Evolutionary conservation across 202 grass and related monocot genomes (phyloP).

Genomic region (Tripidium arundinaceum): DNA sequence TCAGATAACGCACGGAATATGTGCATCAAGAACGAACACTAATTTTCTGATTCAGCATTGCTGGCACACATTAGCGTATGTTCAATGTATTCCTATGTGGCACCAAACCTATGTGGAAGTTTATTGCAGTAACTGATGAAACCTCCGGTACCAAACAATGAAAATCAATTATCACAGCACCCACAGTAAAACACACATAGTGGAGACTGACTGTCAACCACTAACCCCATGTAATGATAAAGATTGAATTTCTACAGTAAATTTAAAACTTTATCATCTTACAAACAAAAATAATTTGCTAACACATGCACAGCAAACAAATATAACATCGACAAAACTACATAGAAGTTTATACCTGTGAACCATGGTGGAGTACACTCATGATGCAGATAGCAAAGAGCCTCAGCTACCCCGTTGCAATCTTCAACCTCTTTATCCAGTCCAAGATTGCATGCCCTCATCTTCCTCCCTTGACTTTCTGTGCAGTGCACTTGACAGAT

Average conservation of each 20-base stretch:
- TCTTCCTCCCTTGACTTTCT: too few relatives aligned
- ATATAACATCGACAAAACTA: conserved; percentile 9
- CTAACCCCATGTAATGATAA: conserved; percentile 12
- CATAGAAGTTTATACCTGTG: conserved; percentile 62
- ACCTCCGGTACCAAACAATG: background rate
- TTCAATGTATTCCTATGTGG: conserved; percentile 18
- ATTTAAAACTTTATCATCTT: background rate
- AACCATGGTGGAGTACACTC: conserved; percentile 59
- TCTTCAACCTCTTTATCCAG: too few relatives aligned
- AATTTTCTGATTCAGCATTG: background rate
- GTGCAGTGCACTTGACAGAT: too few relatives aligned
- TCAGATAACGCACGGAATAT: background rate
- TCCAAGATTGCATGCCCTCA: too few relatives aligned
- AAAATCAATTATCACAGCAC: conserved; percentile 19
- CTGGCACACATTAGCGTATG: background rate
- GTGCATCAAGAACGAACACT: background rate
- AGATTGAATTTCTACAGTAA: background rate
- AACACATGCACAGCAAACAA: background rate
- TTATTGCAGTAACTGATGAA: conserved; percentile 10
- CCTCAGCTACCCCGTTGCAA: too few relatives aligned
- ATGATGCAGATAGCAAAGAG: too few relatives aligned
- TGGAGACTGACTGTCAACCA: background rate
- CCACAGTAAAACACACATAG: conserved; percentile 7
- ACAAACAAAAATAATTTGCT: background rate
- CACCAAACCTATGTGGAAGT: conserved; percentile 7